Evolutionary conservation across 352 stramenopile genomes (phyloP).

Genomic region (Phytophthora macrochlamydospora): DNA sequence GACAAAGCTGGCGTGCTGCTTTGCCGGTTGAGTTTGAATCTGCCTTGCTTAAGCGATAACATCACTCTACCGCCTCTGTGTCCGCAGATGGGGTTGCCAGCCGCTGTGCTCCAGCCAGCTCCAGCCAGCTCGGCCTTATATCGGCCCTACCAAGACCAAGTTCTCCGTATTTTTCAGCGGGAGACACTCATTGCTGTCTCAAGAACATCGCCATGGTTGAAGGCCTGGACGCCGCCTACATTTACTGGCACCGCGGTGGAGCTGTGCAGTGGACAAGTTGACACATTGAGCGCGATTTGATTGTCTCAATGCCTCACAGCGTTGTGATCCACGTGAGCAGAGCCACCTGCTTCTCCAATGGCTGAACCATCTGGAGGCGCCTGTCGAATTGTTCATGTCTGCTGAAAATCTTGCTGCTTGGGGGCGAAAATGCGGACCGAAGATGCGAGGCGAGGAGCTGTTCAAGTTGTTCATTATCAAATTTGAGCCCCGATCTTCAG

Average conservation of each 20-base stretch:
- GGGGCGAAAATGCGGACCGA: neutral
- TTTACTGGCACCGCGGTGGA: neutral
- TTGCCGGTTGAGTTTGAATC: too few relatives aligned
- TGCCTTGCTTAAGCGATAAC: too few relatives aligned
- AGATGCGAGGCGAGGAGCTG: neutral
- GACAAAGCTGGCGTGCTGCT: too few relatives aligned
- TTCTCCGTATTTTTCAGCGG: neutral
- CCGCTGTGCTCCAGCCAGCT: neutral
- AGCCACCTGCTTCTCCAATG: constrained; percentile 23
- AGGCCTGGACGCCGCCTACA: constrained; percentile 2
- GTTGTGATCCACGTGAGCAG: constrained; percentile 18
- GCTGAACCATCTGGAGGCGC: constrained; percentile 21
- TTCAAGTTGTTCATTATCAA: neutral
- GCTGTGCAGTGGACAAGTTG: neutral
- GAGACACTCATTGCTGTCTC: neutral
- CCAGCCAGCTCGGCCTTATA: neutral
- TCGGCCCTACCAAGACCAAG: neutral
- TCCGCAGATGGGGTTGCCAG: neutral
- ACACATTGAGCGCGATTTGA: constrained; percentile 26
- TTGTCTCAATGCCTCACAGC: constrained; percentile 22
- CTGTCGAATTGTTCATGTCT: constrained; percentile 7
- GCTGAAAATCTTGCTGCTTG: constrained; percentile 2
- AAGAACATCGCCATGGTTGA: constrained; percentile 2
- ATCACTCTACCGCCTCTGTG: neutral
- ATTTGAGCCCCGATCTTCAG: neutral